These are phyloP conservation scores for Tephrocybe sp. DNA, from an alignment of 768 basidiomycete species.

Conservation along the genomic window DNA sequence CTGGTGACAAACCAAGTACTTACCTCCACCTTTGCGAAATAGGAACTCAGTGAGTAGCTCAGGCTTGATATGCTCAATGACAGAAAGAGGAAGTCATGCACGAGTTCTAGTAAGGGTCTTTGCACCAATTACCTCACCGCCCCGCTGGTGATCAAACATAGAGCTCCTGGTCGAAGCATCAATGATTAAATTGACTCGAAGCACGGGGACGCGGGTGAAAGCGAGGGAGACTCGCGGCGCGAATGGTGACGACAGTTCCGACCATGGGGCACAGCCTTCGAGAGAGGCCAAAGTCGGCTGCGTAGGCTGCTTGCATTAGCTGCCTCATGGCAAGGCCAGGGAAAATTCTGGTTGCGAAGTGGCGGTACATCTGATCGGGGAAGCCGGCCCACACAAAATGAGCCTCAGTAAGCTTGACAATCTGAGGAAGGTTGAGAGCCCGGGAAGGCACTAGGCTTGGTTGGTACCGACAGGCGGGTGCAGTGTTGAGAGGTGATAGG, in stretches of 20 bases:
- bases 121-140: background rate
- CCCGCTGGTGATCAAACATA: background rate
- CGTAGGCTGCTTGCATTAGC: background rate
- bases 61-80: slow-evolving; percentile 2
- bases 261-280: background rate
- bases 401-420: background rate
- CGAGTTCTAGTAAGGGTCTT: background rate
- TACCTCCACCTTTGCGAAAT: background rate
- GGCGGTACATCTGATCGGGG: background rate
- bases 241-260: slow-evolving; percentile 1
- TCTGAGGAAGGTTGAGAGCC: background rate
- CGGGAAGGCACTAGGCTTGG: background rate
- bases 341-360: slow-evolving; percentile 4
- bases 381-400: background rate
- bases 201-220: background rate
- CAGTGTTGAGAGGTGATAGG: slow-evolving; percentile 2
- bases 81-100: slow-evolving; percentile 4
- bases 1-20: too few species aligned
- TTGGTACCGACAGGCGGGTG: background rate
- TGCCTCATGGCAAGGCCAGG: slow-evolving; percentile 10
- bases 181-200: background rate
- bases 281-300: slow-evolving; percentile 1
- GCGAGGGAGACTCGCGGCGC: background rate
- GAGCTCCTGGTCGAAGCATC: background rate
- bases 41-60: background rate